Evolutionary conservation across 202 grass and related monocot genomes (phyloP).

Genomic region (Zizania palustris): DNA sequence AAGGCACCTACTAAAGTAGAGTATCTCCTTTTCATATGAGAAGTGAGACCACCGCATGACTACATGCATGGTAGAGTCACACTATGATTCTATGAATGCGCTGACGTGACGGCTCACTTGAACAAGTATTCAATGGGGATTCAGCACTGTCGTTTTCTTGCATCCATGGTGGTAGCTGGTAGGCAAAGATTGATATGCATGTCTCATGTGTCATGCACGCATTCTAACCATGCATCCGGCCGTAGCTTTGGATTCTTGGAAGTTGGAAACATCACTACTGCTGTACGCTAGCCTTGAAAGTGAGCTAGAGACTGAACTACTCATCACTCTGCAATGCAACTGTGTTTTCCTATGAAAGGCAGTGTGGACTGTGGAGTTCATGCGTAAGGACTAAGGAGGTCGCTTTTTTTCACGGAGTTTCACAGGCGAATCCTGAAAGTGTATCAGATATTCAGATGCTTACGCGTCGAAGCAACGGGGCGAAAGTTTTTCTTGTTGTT

Average conservation of each 20-base stretch:
- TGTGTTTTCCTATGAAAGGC: not conserved
- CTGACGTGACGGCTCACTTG: no score
- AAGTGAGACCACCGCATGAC: not conserved
- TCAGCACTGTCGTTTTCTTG: constrained; percentile 49
- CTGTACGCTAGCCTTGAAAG: not conserved
- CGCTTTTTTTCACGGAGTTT: not conserved
- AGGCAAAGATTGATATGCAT: constrained; percentile 38
- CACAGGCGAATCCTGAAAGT: constrained; percentile 12
- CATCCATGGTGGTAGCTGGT: constrained; percentile 34
- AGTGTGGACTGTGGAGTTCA: not conserved
- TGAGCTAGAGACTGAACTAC: not conserved
- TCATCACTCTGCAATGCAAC: not conserved
- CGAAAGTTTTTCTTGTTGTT: not conserved
- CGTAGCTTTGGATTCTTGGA: not conserved
- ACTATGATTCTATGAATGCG: not conserved
- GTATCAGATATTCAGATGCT: constrained; percentile 48
- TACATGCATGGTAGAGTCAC: not conserved
- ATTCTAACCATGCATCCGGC: not conserved
- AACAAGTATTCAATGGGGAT: constrained; percentile 28
- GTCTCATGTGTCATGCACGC: constrained; percentile 18
- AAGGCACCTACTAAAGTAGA: no score
- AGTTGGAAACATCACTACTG: not conserved
- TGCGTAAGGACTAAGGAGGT: not conserved
- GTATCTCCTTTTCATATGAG: no score
- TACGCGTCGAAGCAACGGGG: constrained; percentile 5